Evolutionary conservation across 495 filamentous ascomycete genomes (phyloP), one percentile per base, ranked within the genome.

Genomic region (Xylaria castorea): DNA sequence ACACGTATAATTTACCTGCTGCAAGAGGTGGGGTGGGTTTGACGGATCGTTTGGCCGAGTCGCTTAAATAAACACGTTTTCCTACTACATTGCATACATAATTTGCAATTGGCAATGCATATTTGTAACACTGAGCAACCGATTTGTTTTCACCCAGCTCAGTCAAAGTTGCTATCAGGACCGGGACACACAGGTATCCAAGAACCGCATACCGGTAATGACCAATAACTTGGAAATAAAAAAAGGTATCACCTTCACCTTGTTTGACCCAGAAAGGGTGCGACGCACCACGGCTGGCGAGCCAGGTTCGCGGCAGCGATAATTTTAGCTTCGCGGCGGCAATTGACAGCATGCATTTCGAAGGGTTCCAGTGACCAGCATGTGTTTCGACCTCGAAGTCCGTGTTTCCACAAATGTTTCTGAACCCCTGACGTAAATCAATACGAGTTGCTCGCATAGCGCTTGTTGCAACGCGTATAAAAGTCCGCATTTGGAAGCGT

Each of bases 381-480:
- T 42, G 44, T 62, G 68, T 63, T 71, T 61, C 60, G 22, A 32
- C 22, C 46, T 55, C 6, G 27, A 38, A 36, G 61, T 40, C 50
- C 69, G 73, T 70, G 32, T 34, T 74, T 66, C 71, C 42, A 25
- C 50, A 68, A 72, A 46, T 66, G 75, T 79, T 75, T 75, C 72
- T 61, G 48, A 73, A 68, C 55, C 53, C 40, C 42, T 71, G 67
- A 53, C 69, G 50, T 46, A 71, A 57, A 63, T 66, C 72, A 51
- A 50, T 58, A 66, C 74, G 74, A 74, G 69, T 66, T 71, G 65
- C 74, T 68, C 77, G 75, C 71, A 77, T 73, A 76, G 75, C 75
- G 77, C 77, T 76, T 78, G 73, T 73, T 76, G 72, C 74, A 63
- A 61, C 71, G 73, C 75, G 68, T 65, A 75, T 57, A 72, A 67